phyloP scores from a whole-genome alignment of 108 stramenopile species.

The Nitzschia sp. region DNA sequence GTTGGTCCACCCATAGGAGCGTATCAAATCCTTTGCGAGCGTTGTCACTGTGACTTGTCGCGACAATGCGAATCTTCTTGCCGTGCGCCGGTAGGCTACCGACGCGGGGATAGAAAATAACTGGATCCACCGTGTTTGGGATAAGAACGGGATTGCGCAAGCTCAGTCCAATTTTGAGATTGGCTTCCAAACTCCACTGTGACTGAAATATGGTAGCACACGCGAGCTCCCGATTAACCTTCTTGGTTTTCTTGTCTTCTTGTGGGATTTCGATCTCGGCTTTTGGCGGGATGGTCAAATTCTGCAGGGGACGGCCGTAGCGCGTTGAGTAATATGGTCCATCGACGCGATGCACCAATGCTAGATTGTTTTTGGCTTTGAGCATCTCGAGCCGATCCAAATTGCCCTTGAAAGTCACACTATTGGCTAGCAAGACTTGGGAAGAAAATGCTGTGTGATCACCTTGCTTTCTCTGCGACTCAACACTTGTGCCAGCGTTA shows the following conservation, averaged over 20 bases:
- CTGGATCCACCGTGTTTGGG: slow-evolving; percentile 23
- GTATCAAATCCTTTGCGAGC: slow-evolving; percentile 28
- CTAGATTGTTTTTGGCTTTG: slow-evolving; percentile 8
- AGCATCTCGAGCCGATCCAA: slow-evolving; percentile 2
- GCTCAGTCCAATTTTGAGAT: slow-evolving; percentile 18
- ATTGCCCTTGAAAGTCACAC: slow-evolving; percentile 23
- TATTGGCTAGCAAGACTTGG: slow-evolving; percentile 24
- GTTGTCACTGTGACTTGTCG: slow-evolving; percentile 21
- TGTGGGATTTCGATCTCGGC: neutral
- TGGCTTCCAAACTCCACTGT: slow-evolving; percentile 23
- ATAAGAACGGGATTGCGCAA: slow-evolving; percentile 25
- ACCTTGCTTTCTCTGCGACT: neutral
- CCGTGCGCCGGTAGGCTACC: neutral
- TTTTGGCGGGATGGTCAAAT: neutral
- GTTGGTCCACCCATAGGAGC: slow-evolving; percentile 16
- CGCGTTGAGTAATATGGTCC: slow-evolving; percentile 23
- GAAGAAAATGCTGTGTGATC: neutral
- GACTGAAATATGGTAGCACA: slow-evolving; percentile 29
- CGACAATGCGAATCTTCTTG: slow-evolving; percentile 20
- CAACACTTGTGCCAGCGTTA: neutral
- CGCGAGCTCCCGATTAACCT: slow-evolving; percentile 15
- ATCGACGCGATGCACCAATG: slow-evolving; percentile 24
- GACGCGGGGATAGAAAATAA: slow-evolving; percentile 5
- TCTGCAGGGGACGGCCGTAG: slow-evolving; percentile 8
- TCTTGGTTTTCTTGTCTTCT: slow-evolving; percentile 16